phyloP scores from a whole-genome alignment of 1,139 yeast species.

The Candida tropicalis region DNA sequence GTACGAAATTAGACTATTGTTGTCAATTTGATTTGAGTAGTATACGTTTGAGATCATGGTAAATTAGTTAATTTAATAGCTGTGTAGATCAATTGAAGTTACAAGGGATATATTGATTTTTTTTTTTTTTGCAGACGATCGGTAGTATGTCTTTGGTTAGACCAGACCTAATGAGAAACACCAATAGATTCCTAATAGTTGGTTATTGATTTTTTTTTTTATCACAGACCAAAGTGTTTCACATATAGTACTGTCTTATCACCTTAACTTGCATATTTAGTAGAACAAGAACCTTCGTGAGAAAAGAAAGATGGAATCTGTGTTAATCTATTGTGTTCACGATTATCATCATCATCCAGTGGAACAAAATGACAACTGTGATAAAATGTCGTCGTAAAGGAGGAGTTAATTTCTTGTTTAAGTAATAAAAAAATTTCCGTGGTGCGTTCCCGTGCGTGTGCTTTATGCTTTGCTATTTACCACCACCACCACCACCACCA shows the following conservation, averaged over 20 bases:
- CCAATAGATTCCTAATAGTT: too few relatives aligned
- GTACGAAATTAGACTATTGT: not conserved
- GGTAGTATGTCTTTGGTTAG: too few relatives aligned
- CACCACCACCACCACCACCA: too few relatives aligned
- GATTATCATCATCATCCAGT: too few relatives aligned
- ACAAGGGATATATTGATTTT: not conserved
- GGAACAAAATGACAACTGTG: too few relatives aligned
- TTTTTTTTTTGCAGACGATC: not conserved
- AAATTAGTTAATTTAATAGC: not conserved
- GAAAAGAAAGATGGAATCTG: slow-evolving; percentile 1
- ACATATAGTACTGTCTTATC: not conserved
- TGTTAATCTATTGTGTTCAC: too few relatives aligned
- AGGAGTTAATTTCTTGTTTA: not conserved
- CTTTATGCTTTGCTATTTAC: not conserved
- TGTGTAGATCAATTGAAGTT: not conserved
- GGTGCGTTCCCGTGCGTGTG: not conserved
- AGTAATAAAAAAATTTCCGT: slow-evolving; percentile 1
- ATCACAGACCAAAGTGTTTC: too few relatives aligned
- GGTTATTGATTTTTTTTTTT: too few relatives aligned
- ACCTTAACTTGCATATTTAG: slow-evolving; percentile 2
- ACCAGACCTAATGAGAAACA: too few relatives aligned
- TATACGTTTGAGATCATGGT: not conserved
- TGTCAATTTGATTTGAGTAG: not conserved
- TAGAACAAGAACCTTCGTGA: slow-evolving; percentile 1
- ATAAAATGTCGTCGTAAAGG: slow-evolving; percentile 1